These are phyloP conservation scores for Tylopilus subfusipes DNA, from an alignment of 768 basidiomycete genomes.

Conservation along the genomic window DNA sequence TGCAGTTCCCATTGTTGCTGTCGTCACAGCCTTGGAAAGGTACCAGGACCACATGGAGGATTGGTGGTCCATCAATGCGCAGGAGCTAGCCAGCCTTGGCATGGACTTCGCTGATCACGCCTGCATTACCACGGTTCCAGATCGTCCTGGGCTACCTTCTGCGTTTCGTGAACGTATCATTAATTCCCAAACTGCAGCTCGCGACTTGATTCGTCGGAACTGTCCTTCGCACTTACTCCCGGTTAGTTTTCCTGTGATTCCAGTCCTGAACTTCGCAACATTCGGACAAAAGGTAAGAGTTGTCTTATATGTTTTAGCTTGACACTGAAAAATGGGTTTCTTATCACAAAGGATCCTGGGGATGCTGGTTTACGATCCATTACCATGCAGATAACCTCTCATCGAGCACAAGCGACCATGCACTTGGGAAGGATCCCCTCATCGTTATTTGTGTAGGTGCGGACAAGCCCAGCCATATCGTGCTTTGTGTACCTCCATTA, in stretches of 20 bases:
- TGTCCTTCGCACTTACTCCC: not conserved
- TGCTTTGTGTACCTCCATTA: not conserved
- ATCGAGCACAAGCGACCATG: not conserved
- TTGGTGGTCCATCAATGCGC: constrained; percentile 20
- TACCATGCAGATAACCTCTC: not conserved
- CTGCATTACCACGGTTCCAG: constrained; percentile 17
- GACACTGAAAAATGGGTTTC: not conserved
- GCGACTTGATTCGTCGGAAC: constrained; percentile 13
- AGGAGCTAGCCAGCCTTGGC: constrained; percentile 6
- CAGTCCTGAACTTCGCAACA: not conserved
- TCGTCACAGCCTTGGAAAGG: constrained; percentile 22
- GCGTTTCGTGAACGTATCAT: constrained; percentile 11
- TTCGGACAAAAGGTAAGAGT: constrained; percentile 2
- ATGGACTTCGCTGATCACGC: constrained; percentile 21
- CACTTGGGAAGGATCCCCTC: not conserved
- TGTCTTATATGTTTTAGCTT: not conserved
- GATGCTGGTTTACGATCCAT: not conserved
- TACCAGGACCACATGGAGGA: constrained; percentile 19
- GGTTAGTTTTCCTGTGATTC: constrained; percentile 8
- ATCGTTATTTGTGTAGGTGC: not conserved
- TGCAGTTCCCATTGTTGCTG: constrained; percentile 13
- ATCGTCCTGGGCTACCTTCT: not conserved
- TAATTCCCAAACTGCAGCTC: constrained; percentile 9
- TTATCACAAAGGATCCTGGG: not conserved
- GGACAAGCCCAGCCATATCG: not conserved